Evolutionary conservation across 495 filamentous ascomycete genomes (phyloP).

Genomic region (Talaromyces thailandensis): DNA sequence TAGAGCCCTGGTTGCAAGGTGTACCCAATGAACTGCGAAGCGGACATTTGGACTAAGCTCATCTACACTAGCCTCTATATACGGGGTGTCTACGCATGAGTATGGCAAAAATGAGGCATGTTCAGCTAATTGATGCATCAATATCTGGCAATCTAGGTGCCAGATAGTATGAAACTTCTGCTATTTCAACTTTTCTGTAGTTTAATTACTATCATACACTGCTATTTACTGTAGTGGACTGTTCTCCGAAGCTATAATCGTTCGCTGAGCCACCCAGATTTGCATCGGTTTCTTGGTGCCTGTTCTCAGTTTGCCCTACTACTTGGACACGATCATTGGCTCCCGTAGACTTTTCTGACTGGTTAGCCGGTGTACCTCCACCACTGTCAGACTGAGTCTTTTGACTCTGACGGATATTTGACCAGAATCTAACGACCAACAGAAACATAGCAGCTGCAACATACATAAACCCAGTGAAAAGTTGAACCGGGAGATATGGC

Average conservation of each 20-base stretch:
- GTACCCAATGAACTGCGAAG: too few species aligned
- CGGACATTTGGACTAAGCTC: too few species aligned
- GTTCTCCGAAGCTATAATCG: neutral
- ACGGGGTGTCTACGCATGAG: too few species aligned
- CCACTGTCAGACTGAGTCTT: neutral
- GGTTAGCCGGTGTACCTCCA: neutral
- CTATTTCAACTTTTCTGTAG: too few species aligned
- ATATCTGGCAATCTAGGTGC: too few species aligned
- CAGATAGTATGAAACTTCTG: too few species aligned
- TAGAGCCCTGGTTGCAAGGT: too few species aligned
- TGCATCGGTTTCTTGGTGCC: neutral
- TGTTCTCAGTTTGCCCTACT: neutral
- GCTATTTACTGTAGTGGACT: too few species aligned
- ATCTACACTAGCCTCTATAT: too few species aligned
- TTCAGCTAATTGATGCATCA: too few species aligned
- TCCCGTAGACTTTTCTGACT: neutral
- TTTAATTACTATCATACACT: too few species aligned
- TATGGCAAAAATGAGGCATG: too few species aligned
- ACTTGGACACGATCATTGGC: neutral
- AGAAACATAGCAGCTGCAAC: constrained; percentile 48
- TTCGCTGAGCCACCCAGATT: neutral
- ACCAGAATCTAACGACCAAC: constrained; percentile 41
- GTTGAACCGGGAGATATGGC: constrained; percentile 52
- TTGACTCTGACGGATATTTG: neutral
- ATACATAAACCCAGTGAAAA: constrained; percentile 61